A percentile compares a stretch with the other conserved stretches of the same genome.
Evolutionary conservation across 108 stramenopile genomes (phyloP).

Genomic region (Nitzschia putrida): DNA sequence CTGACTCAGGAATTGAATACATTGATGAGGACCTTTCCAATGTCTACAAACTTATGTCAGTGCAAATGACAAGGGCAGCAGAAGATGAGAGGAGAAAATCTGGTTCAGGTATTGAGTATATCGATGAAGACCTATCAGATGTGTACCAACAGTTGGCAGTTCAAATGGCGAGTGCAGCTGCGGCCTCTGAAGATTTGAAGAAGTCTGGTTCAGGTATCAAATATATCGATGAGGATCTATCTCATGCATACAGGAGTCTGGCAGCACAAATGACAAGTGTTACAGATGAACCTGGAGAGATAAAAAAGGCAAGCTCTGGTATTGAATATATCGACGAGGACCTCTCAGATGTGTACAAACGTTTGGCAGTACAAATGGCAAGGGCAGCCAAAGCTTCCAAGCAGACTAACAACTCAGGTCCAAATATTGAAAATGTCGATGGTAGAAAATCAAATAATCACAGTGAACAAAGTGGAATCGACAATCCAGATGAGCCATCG

Average conservation of each 20-base stretch:
- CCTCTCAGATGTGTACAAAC: not conserved
- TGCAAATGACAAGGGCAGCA: not conserved
- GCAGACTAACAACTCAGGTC: not conserved
- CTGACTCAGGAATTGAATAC: not conserved
- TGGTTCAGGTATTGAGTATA: constrained; percentile 2
- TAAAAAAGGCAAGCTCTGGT: not conserved
- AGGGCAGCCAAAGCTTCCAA: not conserved
- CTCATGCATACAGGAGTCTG: not conserved
- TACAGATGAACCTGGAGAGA: not conserved
- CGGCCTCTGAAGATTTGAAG: not conserved
- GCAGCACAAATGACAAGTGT: not conserved
- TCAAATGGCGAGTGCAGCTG: not conserved
- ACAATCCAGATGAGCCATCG: not conserved
- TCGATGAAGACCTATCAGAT: constrained; percentile 25
- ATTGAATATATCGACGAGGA: not conserved
- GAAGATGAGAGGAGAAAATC: not conserved
- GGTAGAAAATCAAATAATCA: not conserved
- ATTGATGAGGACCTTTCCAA: constrained; percentile 11
- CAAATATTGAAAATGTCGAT: not conserved
- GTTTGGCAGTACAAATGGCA: not conserved
- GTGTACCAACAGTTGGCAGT: not conserved
- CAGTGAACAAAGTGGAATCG: not conserved
- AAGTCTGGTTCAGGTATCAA: not conserved
- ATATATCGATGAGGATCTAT: constrained; percentile 29
- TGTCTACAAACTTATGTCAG: not conserved